These are phyloP conservation scores for Haplosporangium gracile DNA, from an alignment of 192 early-diverging fungal species.

Conservation along the genomic window DNA sequence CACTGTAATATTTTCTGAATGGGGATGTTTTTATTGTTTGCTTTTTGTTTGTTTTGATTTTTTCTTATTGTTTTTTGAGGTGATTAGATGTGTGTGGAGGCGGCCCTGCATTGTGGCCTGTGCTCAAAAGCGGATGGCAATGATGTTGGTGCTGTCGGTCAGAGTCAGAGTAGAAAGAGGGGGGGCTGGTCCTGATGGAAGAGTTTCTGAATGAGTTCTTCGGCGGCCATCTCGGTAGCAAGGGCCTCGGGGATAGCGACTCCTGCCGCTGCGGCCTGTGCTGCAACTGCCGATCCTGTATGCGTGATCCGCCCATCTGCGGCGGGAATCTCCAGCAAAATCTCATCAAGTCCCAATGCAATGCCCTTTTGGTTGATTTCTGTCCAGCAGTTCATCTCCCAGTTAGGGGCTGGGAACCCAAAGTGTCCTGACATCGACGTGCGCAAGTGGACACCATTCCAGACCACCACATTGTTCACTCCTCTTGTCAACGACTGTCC, in stretches of 20 bases:
- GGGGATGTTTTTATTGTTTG: not conserved
- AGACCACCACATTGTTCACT: conserved; percentile 34
- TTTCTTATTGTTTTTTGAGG: not conserved
- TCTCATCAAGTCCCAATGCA: conserved; percentile 37
- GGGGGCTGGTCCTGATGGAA: conserved; percentile 3
- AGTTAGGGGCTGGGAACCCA: conserved; percentile 56
- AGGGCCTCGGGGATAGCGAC: conserved; percentile 14
- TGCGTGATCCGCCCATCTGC: not conserved
- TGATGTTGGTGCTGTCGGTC: not conserved
- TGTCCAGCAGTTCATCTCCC: conserved; percentile 45
- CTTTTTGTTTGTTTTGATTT: not conserved
- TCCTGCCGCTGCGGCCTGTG: not conserved
- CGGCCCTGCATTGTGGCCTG: not conserved
- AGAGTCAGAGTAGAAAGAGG: conserved; percentile 14
- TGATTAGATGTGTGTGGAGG: not conserved
- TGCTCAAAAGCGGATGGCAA: not conserved
- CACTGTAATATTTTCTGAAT: not conserved
- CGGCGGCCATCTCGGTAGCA: conserved; percentile 19
- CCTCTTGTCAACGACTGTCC: conserved; percentile 49
- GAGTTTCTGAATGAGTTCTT: not conserved
- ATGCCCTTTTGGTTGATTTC: conserved; percentile 47
- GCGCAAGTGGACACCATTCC: conserved; percentile 58
- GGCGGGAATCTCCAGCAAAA: conserved; percentile 18
- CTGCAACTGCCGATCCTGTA: not conserved
- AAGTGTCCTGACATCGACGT: conserved; percentile 40